Conservation (phyloP, 2,329 filamentous ascomycete genomes). For the Fonsecaea pugnacius region DNA sequence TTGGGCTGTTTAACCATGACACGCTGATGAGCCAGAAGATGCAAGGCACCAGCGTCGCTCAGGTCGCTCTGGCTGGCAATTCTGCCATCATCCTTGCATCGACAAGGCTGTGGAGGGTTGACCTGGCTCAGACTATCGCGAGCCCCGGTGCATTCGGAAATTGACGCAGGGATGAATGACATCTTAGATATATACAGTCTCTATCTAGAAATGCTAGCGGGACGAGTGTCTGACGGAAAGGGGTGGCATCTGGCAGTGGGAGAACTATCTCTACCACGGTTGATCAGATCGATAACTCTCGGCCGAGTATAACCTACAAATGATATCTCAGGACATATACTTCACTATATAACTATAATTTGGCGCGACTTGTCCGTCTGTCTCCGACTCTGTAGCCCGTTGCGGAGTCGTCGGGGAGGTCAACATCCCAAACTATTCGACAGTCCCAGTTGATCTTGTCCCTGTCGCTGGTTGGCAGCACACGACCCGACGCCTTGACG, state of each 20-base stretch:
- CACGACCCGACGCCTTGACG: constrained; percentile 29
- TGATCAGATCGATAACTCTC: too few relatives aligned
- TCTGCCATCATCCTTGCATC: neutral
- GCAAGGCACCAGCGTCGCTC: neutral
- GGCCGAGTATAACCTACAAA: too few relatives aligned
- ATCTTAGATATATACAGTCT: neutral
- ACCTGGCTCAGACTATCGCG: neutral
- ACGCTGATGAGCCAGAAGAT: neutral
- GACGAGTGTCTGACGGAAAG: too few relatives aligned
- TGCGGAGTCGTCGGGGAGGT: constrained; percentile 35
- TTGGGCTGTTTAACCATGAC: neutral
- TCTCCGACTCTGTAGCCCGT: constrained; percentile 8
- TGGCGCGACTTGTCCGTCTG: neutral
- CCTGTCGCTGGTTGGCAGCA: neutral
- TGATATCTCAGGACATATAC: neutral
- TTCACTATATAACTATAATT: neutral
- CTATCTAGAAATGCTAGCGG: too few relatives aligned
- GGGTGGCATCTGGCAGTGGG: too few relatives aligned
- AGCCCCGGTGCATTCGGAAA: neutral
- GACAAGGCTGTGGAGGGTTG: neutral
- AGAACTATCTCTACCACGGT: too few relatives aligned
- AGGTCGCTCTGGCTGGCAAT: neutral
- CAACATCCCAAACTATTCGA: constrained; percentile 40
- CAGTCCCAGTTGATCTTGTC: constrained; percentile 40
- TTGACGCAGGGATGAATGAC: neutral